phyloP scores from a whole-genome alignment of 352 stramenopile species.

The Phytophthora syringae region DNA sequence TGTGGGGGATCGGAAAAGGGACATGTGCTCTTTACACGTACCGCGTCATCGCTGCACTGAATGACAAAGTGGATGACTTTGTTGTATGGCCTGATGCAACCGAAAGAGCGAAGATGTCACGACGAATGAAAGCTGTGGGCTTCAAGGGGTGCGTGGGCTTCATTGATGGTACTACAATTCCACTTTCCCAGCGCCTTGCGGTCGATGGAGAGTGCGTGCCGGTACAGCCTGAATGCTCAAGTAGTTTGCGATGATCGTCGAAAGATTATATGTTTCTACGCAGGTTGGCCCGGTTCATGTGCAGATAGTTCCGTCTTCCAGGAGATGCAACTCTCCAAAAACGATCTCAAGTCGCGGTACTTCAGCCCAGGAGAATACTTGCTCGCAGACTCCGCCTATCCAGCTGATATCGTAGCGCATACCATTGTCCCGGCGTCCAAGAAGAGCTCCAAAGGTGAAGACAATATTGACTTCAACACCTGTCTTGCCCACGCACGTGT shows the following conservation, averaged over 20 bases:
- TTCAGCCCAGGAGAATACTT: not conserved
- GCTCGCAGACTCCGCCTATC: not conserved
- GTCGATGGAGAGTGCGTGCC: conserved; percentile 14
- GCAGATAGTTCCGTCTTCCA: not conserved
- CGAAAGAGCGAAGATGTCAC: not conserved
- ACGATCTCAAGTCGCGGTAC: not conserved
- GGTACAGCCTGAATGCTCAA: conserved; percentile 27
- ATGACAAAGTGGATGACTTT: not conserved
- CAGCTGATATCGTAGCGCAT: not conserved
- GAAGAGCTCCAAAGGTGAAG: not conserved
- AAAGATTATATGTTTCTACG: conserved; percentile 19
- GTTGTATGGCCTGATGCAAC: not conserved
- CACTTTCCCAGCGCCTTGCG: conserved; percentile 5
- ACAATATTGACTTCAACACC: not conserved
- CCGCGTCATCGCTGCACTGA: conserved; percentile 2
- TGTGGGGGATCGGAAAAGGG: conserved; percentile 12
- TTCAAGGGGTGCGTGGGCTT: conserved; percentile 20
- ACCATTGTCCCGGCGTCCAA: not conserved
- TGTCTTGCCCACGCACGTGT: not conserved
- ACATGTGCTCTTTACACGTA: conserved; percentile 8
- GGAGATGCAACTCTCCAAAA: conserved; percentile 11
- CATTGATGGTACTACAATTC: conserved; percentile 14
- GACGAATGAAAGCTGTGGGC: not conserved
- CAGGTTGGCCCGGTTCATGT: conserved; percentile 14
- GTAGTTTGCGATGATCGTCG: conserved; percentile 26